phyloP scores from a whole-genome alignment of 140 eudicot species.

The Stevia rebaudiana region DNA sequence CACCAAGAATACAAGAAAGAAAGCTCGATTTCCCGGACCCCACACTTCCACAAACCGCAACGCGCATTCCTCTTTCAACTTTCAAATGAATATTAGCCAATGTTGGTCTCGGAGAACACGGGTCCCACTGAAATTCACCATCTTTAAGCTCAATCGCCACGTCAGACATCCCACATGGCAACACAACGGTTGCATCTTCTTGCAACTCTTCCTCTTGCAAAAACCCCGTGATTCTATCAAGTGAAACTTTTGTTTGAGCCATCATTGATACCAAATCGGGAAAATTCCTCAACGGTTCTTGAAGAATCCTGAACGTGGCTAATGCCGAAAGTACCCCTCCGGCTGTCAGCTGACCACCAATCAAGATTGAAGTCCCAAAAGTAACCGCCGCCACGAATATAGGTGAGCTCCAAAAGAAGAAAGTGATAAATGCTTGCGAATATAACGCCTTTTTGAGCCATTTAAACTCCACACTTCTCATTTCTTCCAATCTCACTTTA shows the following conservation, averaged over 20 bases:
- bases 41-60: constrained; percentile 91
- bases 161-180: constrained; percentile 54
- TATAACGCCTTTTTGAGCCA: constrained; percentile 82
- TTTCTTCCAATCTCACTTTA: constrained; percentile 54
- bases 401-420: constrained; percentile 95
- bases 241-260: constrained; percentile 95
- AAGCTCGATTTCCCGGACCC: constrained; percentile 95
- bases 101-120: constrained; percentile 47
- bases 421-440: constrained; percentile 78
- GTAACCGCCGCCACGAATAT: constrained; percentile 83
- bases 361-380: constrained; percentile 65
- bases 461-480: constrained; percentile 71
- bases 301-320: constrained; percentile 90
- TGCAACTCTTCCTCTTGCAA: constrained; percentile 70
- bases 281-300: constrained; percentile 84
- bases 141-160: constrained; percentile 70
- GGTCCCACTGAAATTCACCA: constrained; percentile 79
- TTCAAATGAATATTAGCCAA: constrained; percentile 53
- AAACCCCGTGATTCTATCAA: constrained; percentile 65
- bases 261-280: constrained; percentile 90
- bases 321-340: constrained; percentile 86
- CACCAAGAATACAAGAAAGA: constrained; percentile 93
- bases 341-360: constrained; percentile 78
- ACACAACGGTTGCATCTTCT: constrained; percentile 57
- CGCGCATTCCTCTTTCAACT: constrained; percentile 68